Evolutionary conservation across 768 basidiomycete species (phyloP), one percentile per base, ranked within the genome.

Genomic region (Naganishia vaughanmartiniae): DNA sequence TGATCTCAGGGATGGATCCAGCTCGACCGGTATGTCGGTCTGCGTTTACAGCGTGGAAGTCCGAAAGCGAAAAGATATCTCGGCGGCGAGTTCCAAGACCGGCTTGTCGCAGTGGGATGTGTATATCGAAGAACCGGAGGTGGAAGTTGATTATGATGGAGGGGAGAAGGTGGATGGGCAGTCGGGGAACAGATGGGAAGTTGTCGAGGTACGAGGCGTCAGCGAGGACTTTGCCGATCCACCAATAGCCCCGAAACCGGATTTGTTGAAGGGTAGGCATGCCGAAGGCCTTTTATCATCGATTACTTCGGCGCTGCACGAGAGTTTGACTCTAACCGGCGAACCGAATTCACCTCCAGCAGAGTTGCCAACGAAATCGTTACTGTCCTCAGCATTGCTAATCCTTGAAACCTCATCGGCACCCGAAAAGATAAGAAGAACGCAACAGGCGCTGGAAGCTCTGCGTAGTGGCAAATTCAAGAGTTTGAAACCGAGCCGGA

Each of bases 351-450:
- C 70, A 28, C 33, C 66, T 11, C 15, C 39, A 14, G 28, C 31
- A 39, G 74, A 73, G 9, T 66, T 89, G 4, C 51, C 36, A 7
- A 55, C 51, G 54, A 69, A 51, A 36, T 45, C 89, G 0, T 83
- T 91, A 15, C 87, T 90, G 77, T 85, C 90, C 76, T 91, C 88
- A 87, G 89, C 89, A 0, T 89, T 90, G 6, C 81, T 90, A 9
- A 89, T 92, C 60, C 83, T 92, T 31, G 89, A 90, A 73, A 91
- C 91, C 0, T 80, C 89, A 0, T 83, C 89, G 77, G 89, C 90
- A 4, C 83, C 83, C 1, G 79, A 88, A 9, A 90, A 91, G 82
- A 88, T 84, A 73, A 17, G 68, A 67, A 65, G 76, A 10, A 91
- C 89, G 0, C 83, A 87, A 69, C 86, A 88, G 73, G 89, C 89